A percentile compares a stretch with the other conserved stretches of the same genome.
Conservation (phyloP, 2,329 filamentous ascomycete species). For the Lecanoromycetidae sp. region DNA sequence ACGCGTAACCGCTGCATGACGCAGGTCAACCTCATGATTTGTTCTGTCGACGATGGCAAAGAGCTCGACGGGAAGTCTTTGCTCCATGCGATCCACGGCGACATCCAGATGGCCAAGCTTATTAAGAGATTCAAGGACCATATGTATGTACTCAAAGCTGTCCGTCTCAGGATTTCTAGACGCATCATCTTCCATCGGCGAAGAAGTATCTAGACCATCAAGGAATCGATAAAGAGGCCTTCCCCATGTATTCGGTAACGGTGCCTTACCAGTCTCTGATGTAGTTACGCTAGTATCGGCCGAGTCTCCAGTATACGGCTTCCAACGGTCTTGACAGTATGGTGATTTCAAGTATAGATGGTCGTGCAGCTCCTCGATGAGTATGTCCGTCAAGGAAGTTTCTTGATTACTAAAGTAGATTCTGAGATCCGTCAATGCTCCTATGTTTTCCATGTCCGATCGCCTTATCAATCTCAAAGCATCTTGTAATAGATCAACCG, state of each 20-base stretch:
- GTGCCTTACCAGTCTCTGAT: constrained; percentile 5
- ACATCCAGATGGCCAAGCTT: constrained; percentile 76
- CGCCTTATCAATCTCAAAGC: constrained; percentile 72
- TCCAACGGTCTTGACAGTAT: constrained; percentile 95
- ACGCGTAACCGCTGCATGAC: constrained; percentile 70
- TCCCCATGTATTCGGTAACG: constrained; percentile 35
- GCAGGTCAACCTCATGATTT: constrained; percentile 82
- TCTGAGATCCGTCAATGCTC: constrained; percentile 72
- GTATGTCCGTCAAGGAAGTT: constrained; percentile 77
- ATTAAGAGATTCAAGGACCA: constrained; percentile 80
- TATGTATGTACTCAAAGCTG: constrained; percentile 82
- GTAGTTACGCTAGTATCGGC: constrained; percentile 17
- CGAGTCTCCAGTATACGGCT: constrained; percentile 45
- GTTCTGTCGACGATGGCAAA: constrained; percentile 92
- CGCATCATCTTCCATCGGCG: constrained; percentile 65
- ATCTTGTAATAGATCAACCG: constrained; percentile 82
- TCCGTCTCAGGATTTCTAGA: constrained; percentile 90
- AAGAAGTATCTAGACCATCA: constrained; percentile 42
- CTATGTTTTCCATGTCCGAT: constrained; percentile 83
- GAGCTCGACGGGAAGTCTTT: constrained; percentile 83
- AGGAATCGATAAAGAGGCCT: constrained; percentile 46
- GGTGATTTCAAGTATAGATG: constrained; percentile 96
- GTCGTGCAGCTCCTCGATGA: constrained; percentile 94
- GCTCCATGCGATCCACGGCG: constrained; percentile 81
- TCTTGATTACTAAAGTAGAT: constrained; percentile 90